A percentile compares a stretch with the other conserved stretches of the same genome.
phyloP scores from a whole-genome alignment of 2,329 filamentous ascomycete genomes.

The Claviceps capensis region DNA sequence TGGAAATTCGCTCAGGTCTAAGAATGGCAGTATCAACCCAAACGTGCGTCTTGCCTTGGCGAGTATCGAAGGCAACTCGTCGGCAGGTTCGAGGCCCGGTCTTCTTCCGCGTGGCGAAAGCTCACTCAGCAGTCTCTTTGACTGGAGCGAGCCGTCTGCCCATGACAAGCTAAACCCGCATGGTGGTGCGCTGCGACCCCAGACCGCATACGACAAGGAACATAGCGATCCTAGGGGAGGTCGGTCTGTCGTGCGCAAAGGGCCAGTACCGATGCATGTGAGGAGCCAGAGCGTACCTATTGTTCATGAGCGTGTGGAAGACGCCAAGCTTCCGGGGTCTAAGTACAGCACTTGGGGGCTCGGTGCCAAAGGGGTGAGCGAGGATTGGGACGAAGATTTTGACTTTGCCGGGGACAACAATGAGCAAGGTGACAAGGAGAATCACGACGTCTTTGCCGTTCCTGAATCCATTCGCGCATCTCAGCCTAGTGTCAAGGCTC shows the following conservation, averaged over 20 bases:
- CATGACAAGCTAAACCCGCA: slow-evolving; percentile 47
- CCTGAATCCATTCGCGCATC: slow-evolving; percentile 69
- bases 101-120: slow-evolving; percentile 25
- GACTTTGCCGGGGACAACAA: slow-evolving; percentile 48
- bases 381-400: slow-evolving; percentile 86
- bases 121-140: slow-evolving; percentile 57
- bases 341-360: slow-evolving; percentile 77
- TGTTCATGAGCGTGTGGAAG: slow-evolving; percentile 47
- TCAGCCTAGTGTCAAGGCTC: slow-evolving; percentile 68
- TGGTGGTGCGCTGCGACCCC: slow-evolving; percentile 49
- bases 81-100: slow-evolving; percentile 8
- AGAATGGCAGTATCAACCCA: slow-evolving; percentile 33
- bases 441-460: slow-evolving; percentile 28
- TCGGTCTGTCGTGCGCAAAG: slow-evolving; percentile 51
- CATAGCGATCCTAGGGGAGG: slow-evolving; percentile 57
- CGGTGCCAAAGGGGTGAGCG: slow-evolving; percentile 64
- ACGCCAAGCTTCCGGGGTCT: slow-evolving; percentile 36
- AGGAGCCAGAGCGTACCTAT: slow-evolving; percentile 73
- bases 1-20: slow-evolving; percentile 37
- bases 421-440: slow-evolving; percentile 21
- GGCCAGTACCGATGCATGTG: slow-evolving; percentile 55
- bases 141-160: slow-evolving; percentile 57
- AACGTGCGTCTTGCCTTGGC: slow-evolving; percentile 40
- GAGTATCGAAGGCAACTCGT: slow-evolving; percentile 34
- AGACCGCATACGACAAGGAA: slow-evolving; percentile 66